phyloP scores from a whole-genome alignment of 768 basidiomycete species.

The Psilocybe cubensis region DNA sequence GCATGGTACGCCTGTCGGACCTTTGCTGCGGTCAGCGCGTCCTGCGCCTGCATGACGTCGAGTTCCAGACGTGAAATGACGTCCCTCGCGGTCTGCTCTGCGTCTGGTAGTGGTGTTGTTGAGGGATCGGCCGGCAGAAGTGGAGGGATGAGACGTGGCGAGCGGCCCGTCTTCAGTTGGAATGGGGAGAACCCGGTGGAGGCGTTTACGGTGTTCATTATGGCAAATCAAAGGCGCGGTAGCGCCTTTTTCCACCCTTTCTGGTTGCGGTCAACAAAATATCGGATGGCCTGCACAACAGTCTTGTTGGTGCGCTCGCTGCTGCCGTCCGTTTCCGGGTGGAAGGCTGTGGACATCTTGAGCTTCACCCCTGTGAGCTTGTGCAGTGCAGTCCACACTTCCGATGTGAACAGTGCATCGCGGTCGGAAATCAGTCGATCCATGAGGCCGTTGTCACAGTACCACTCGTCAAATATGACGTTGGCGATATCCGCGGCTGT shows the following conservation, averaged over 20 bases:
- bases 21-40: conserved; percentile 3
- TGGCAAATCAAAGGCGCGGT: conserved; percentile 29
- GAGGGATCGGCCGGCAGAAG: conserved; percentile 10
- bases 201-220: conserved; percentile 36
- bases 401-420: conserved; percentile 24
- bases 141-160: conserved; percentile 30
- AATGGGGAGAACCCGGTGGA: conserved; percentile 38
- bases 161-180: conserved; percentile 25
- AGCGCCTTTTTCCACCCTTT: conserved; percentile 32
- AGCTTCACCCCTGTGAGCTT: conserved; percentile 30
- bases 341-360: conserved; percentile 37
- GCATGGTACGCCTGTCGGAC: conserved; percentile 31
- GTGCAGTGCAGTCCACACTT: conserved; percentile 36
- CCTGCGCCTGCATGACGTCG: conserved; percentile 9
- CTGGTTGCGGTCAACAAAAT: conserved; percentile 33
- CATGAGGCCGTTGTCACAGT: conserved; percentile 39
- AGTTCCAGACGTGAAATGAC: not conserved
- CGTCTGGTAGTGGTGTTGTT: conserved; percentile 2
- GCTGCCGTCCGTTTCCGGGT: conserved; percentile 42
- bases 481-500: conserved; percentile 21
- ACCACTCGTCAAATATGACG: conserved; percentile 33
- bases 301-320: conserved; percentile 40
- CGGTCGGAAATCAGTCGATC: conserved; percentile 34
- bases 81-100: not conserved
- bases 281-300: conserved; percentile 30